Evolutionary conservation across 2,329 filamentous ascomycete genomes (phyloP).

Genomic region (Nothopassalora personata): DNA sequence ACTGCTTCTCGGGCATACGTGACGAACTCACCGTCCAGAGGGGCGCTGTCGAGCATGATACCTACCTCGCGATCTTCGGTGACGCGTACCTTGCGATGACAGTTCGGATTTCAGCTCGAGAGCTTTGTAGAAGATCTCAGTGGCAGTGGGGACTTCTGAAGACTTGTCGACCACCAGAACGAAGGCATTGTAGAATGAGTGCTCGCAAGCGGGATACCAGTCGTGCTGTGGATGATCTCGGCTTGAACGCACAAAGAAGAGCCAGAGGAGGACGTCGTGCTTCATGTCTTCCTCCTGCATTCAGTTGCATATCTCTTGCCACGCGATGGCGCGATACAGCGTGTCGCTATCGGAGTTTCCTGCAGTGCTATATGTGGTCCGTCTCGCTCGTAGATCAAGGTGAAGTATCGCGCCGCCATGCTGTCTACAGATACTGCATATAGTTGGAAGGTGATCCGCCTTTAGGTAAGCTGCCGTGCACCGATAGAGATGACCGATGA

Average conservation of each 20-base stretch:
- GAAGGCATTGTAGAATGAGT: not conserved
- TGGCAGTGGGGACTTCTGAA: not conserved
- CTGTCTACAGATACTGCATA: too few species aligned
- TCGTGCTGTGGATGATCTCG: not conserved
- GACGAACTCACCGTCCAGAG: not conserved
- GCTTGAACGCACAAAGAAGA: not conserved
- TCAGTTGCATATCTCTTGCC: not conserved
- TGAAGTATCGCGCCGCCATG: too few species aligned
- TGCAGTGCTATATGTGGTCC: too few species aligned
- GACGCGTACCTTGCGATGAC: not conserved
- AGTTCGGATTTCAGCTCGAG: not conserved
- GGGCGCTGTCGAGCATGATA: not conserved
- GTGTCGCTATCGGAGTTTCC: not conserved
- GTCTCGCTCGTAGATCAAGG: too few species aligned
- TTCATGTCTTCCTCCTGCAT: not conserved
- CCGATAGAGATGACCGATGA: too few species aligned
- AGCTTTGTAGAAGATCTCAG: slow-evolving; percentile 1
- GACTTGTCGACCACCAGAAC: not conserved
- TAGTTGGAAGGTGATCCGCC: too few species aligned
- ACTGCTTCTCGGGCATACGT: not conserved
- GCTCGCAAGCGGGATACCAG: not conserved
- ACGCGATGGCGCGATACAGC: not conserved
- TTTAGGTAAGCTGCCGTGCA: too few species aligned
- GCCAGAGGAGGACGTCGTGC: not conserved
- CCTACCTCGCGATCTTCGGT: not conserved